Conservation (phyloP, 176 grass and related monocot species). For the Triticum dicoccoides region DNA sequence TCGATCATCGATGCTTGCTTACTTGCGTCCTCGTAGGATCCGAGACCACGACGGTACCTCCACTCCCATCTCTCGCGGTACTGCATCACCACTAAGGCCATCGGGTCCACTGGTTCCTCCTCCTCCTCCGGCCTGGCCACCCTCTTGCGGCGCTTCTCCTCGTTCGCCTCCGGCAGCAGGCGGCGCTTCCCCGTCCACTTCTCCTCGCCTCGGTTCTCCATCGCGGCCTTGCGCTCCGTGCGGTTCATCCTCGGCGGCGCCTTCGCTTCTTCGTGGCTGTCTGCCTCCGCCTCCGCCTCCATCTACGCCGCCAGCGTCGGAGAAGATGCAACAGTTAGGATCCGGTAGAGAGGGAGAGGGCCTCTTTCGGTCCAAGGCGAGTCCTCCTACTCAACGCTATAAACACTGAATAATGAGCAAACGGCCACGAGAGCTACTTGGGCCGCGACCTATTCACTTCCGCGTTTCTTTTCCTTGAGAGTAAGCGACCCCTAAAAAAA, state of each 20-base stretch:
- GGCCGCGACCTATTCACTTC: too few species aligned
- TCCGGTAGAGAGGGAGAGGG: too few species aligned
- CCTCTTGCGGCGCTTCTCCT: not conserved
- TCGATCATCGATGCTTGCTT: not conserved
- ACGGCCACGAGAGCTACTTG: too few species aligned
- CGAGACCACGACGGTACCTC: not conserved
- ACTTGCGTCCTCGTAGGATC: not conserved
- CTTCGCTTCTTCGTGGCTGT: not conserved
- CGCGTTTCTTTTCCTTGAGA: too few species aligned
- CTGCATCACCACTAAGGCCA: not conserved
- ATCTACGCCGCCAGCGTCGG: not conserved
- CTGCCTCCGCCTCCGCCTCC: not conserved
- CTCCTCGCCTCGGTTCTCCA: not conserved
- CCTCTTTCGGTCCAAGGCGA: too few species aligned
- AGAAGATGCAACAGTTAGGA: not conserved
- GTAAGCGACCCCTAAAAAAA: too few species aligned
- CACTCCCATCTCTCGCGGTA: not conserved
- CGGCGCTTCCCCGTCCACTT: not conserved
- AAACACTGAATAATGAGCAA: too few species aligned
- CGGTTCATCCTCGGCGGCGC: not conserved
- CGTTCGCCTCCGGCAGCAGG: not conserved
- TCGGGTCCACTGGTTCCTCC: not conserved
- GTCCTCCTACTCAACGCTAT: too few species aligned
- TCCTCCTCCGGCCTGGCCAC: not conserved
- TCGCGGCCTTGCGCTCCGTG: not conserved